Base-by-base conservation (phyloP, 352 stramenopile species). In the Globisporangium iwayamae region DNA sequence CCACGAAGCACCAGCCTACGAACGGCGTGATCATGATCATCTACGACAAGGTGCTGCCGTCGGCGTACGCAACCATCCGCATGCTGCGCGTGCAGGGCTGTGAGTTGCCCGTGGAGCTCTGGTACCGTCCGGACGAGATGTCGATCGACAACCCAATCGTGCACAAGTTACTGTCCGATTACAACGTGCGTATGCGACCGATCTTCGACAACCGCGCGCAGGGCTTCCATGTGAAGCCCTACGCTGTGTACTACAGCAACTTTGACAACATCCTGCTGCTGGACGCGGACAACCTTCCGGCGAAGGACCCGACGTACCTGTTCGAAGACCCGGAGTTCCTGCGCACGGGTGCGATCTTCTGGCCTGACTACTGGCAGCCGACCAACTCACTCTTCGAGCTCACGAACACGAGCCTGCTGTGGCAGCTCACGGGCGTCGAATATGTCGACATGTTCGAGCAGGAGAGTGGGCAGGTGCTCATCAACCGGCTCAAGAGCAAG, bases 121-220 rank as follows among this genome's bases (percentile, higher is more conserved):
- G 86, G 84, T 94, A 94, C 65, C 78, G 83, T 10, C 84, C 83
- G 6, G 85, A 94, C 60, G 85, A 96, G 72, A 93, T 94, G 83
- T 85, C 81, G 13, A 85, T 91, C 4, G 79, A 93, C 56, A 89
- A 91, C 63, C 81, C 84, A 13, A 86, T 96, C 56, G 73, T 94
- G 55, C 76, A 90, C 59, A 74, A 78, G 30, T 66, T 96, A 22
- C 57, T 92, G 57, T 73, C 73, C 3, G 70, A 90, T 18, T 92
- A 78, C 54, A 88, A 90, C 54, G 87, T 94, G 57, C 78, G 76
- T 39, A 81, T 96, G 79, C 80, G 85, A 2, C 78, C 81, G 34
- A 96, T 96, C 53, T 89, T 90, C 34, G 87, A 96, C 59, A 70
- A 73, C 32, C 79, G 81, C 16, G 83, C 84, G 8, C 84, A 78